Base-by-base conservation (phyloP, 768 basidiomycete genomes). In the Epithele typhae region DNA sequence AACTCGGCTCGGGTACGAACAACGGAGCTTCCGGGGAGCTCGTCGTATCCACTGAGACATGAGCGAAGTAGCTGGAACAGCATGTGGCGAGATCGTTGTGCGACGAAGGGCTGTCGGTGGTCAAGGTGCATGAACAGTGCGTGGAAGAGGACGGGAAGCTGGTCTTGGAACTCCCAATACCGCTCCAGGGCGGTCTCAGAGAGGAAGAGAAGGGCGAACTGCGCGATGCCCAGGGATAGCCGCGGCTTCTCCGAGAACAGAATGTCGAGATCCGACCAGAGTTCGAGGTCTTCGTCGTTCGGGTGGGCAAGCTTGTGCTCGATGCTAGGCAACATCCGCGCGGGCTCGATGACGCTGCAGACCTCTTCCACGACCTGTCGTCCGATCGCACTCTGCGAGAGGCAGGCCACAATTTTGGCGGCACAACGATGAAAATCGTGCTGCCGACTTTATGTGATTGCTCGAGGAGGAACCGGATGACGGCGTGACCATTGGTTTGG, bases 161-260 rank as follows among this genome's bases (percentile, higher is more conserved):
- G 78, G 9, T 74, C 68, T 43, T 79, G 74, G 54, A 84, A 68
- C 46, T 87, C 85, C 87, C 88, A 90, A 53, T 78, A 80, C 24
- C 84, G 78, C 52, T 87, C 83, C 23, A 91, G 65, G 0, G 86
- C 79, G 25, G 86, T 75, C 52, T 92, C 88, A 3, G 82, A 77
- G 22, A 94, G 66, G 59, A 93, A 92, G 8, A 95, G 72, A 68
- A 92, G 79, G 1, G 93, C 92, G 59, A 89, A 89, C 59, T 95
- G 92, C 12, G 89, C 90, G 0, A 88, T 81, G 14, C 88, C 87
- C 40, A 95, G 70, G 2, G 79, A 70, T 38, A 86, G 68, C 25
- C 83, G 71, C 10, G 87, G 84, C 51, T 84, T 78, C 48, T 82
- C 82, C 1, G 76, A 79, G 61, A 88, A 92, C 32, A 91, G 61